Evolutionary conservation across 1,139 yeast species (phyloP).

Genomic region (Candida neerlandica): DNA sequence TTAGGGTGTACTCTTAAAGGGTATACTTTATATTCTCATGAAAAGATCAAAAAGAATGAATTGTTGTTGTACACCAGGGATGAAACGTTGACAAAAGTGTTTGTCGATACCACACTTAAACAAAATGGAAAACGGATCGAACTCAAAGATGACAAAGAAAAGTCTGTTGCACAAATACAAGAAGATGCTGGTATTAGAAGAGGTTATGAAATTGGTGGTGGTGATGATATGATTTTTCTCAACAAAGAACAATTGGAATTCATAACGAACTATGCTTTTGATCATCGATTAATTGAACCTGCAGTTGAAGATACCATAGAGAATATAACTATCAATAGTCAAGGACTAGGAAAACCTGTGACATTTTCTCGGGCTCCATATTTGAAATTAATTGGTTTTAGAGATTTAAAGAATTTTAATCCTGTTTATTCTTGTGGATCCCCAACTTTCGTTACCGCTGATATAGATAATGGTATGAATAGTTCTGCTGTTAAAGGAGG

Average conservation of each 20-base stretch:
- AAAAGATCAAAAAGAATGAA: constrained; percentile 41
- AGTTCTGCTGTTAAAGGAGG: constrained; percentile 30
- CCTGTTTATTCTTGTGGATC: constrained; percentile 56
- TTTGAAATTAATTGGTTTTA: constrained; percentile 67
- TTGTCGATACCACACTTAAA: constrained; percentile 40
- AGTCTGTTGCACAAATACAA: constrained; percentile 35
- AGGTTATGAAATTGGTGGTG: constrained; percentile 34
- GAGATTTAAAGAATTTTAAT: constrained; percentile 43
- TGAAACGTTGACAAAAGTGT: constrained; percentile 50
- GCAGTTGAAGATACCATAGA: constrained; percentile 28
- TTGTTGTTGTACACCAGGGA: constrained; percentile 47
- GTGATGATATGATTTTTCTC: constrained; percentile 28
- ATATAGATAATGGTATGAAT: constrained; percentile 33
- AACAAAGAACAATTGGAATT: constrained; percentile 30
- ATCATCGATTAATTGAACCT: constrained; percentile 26
- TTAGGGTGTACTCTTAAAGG: constrained; percentile 72
- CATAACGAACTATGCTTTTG: constrained; percentile 39
- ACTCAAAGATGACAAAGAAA: constrained; percentile 14
- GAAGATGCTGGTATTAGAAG: constrained; percentile 39
- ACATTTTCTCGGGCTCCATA: constrained; percentile 37
- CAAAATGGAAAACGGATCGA: constrained; percentile 23
- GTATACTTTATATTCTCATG: constrained; percentile 61
- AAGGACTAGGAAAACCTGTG: constrained; percentile 19
- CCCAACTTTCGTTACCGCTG: constrained; percentile 60
- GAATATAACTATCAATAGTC: constrained; percentile 22